Conservation (phyloP, 2,329 filamentous ascomycete species). For the Phaeophleospora eucalypticola region DNA sequence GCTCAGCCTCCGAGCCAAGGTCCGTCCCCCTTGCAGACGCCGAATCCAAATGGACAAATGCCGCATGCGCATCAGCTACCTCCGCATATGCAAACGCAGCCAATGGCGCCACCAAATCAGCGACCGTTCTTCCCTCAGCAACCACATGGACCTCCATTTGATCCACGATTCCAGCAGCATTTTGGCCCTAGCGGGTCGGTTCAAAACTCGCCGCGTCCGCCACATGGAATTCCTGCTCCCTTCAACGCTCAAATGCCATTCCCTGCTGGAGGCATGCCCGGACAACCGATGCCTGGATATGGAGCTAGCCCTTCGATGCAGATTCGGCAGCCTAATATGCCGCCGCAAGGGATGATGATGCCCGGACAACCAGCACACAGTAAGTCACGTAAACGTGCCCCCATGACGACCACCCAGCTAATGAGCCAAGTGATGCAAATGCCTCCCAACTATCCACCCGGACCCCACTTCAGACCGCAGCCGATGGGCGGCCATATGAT, state of each 20-base stretch:
- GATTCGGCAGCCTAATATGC: slow-evolving; percentile 26
- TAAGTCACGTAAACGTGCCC: slow-evolving; percentile 14
- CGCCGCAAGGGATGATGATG: slow-evolving; percentile 24
- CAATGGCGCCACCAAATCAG: slow-evolving; percentile 66
- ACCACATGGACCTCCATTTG: slow-evolving; percentile 66
- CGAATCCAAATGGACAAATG: slow-evolving; percentile 57
- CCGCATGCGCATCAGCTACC: slow-evolving; percentile 82
- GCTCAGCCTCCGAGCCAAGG: slow-evolving; percentile 54
- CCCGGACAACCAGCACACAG: slow-evolving; percentile 21
- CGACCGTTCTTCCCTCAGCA: slow-evolving; percentile 73
- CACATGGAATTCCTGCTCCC: slow-evolving; percentile 47
- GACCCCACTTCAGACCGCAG: slow-evolving; percentile 17
- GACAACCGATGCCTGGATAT: slow-evolving; percentile 62
- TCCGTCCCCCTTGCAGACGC: slow-evolving; percentile 61
- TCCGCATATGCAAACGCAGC: slow-evolving; percentile 67
- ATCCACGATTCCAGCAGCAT: slow-evolving; percentile 81
- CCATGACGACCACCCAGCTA: slow-evolving; percentile 59
- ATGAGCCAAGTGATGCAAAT: slow-evolving; percentile 51
- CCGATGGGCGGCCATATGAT: slow-evolving; percentile 71
- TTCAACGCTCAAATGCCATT: slow-evolving; percentile 50
- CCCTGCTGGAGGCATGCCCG: slow-evolving; percentile 56
- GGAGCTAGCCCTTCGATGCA: slow-evolving; percentile 66
- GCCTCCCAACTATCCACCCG: slow-evolving; percentile 20
- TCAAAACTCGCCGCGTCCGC: slow-evolving; percentile 78
- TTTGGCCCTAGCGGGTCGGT: slow-evolving; percentile 69